Conservation (phyloP, 495 filamentous ascomycete species). For the Penicillium daleae region DNA sequence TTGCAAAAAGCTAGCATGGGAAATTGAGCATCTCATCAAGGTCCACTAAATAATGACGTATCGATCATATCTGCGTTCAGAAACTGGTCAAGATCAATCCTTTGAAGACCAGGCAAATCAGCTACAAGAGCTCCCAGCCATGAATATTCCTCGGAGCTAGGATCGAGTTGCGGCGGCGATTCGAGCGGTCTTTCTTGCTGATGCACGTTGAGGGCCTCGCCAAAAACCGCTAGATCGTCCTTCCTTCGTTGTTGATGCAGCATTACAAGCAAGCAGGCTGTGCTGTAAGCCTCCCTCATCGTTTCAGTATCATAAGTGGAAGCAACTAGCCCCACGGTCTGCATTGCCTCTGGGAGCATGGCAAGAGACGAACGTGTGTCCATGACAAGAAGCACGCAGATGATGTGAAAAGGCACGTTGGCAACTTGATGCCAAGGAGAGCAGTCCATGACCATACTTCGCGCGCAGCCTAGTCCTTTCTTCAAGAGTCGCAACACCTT, state of each 20-base stretch:
- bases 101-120: constrained; percentile 42
- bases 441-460: constrained; percentile 33
- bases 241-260: constrained; percentile 42
- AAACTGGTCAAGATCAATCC: constrained; percentile 41
- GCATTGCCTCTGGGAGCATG: constrained; percentile 50
- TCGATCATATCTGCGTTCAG: constrained; percentile 36
- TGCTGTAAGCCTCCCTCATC: constrained; percentile 52
- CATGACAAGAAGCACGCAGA: constrained; percentile 54
- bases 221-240: constrained; percentile 34
- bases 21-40: not conserved
- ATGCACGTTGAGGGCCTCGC: constrained; percentile 22
- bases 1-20: not conserved
- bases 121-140: constrained; percentile 45
- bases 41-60: constrained; percentile 13
- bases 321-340: constrained; percentile 45
- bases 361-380: constrained; percentile 48
- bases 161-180: constrained; percentile 16
- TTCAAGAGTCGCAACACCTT: constrained; percentile 31
- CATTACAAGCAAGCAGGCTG: constrained; percentile 45
- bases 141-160: constrained; percentile 33
- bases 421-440: constrained; percentile 58
- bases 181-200: constrained; percentile 13
- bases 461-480: constrained; percentile 36
- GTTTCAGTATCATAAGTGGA: constrained; percentile 46
- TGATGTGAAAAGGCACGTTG: constrained; percentile 56